phyloP scores from a whole-genome alignment of 495 filamentous ascomycete species.

The Talaromyces ruber region DNA sequence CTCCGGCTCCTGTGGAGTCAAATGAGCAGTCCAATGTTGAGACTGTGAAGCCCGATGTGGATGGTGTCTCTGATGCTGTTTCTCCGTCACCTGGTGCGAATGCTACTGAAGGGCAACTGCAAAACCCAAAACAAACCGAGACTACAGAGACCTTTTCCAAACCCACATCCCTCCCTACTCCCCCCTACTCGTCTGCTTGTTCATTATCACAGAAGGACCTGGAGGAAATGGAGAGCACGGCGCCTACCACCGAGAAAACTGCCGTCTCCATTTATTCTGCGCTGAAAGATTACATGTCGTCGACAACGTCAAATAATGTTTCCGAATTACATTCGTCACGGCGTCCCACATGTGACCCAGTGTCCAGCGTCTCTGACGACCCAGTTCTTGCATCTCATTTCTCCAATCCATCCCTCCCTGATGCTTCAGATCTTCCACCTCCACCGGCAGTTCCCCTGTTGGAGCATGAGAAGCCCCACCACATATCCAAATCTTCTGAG shows the following conservation, averaged over 20 bases:
- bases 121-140: constrained; percentile 15
- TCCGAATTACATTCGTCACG: constrained; percentile 30
- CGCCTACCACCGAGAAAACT: constrained; percentile 24
- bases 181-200: constrained; percentile 30
- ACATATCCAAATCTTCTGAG: constrained; percentile 49
- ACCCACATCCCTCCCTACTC: constrained; percentile 30
- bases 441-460: constrained; percentile 44
- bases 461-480: constrained; percentile 40
- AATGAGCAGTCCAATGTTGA: constrained; percentile 19
- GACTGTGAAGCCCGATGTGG: constrained; percentile 11
- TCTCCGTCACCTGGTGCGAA: constrained; percentile 28
- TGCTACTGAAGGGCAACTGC: constrained; percentile 30
- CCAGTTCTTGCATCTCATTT: constrained; percentile 65
- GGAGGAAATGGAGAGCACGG: constrained; percentile 28
- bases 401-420: constrained; percentile 60
- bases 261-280: constrained; percentile 30
- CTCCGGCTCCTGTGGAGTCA: background rate
- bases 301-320: constrained; percentile 14
- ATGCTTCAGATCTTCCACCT: constrained; percentile 46
- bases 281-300: constrained; percentile 34
- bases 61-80: constrained; percentile 12
- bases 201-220: constrained; percentile 36
- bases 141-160: constrained; percentile 14
- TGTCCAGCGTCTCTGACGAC: constrained; percentile 58
- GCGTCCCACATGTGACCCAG: constrained; percentile 48